These are phyloP conservation scores for Pogostemon cablin DNA, from an alignment of 257 asterid genomes.

Conservation along the genomic window DNA sequence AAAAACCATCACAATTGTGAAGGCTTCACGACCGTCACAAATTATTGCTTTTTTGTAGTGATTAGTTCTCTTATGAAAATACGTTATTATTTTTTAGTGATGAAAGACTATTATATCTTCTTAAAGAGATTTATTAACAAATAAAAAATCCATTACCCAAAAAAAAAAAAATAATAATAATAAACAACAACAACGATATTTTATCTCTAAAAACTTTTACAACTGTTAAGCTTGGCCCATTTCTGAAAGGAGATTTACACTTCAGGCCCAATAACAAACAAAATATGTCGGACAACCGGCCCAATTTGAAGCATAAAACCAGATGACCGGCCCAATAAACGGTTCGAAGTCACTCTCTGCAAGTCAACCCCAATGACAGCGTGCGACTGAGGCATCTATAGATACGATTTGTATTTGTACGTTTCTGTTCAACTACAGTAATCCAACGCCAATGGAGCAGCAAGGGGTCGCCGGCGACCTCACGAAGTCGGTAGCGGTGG, in stretches of 20 bases:
- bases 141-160: no score
- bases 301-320: slow-evolving; percentile 22
- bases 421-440: background rate
- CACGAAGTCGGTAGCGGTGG: slow-evolving; percentile 56
- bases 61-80: no score
- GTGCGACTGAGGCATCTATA: slow-evolving; percentile 24
- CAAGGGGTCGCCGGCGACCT: slow-evolving; percentile 38
- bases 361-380: slow-evolving; percentile 30
- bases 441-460: slow-evolving; percentile 50
- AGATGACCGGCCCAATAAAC: slow-evolving; percentile 29
- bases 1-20: no score
- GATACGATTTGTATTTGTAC: slow-evolving; percentile 11
- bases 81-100: no score
- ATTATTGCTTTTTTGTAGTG: no score
- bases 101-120: no score
- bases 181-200: no score
- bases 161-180: no score
- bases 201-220: no score
- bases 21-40: no score
- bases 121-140: no score
- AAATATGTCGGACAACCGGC: background rate
- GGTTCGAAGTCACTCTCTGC: slow-evolving; percentile 16
- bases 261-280: background rate
- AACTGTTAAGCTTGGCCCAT: background rate
- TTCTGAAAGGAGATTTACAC: no score